A percentile compares a stretch with the other conserved stretches of the same genome.
Conservation (phyloP, 163 green algal species). For the Chlorella variabilis region DNA sequence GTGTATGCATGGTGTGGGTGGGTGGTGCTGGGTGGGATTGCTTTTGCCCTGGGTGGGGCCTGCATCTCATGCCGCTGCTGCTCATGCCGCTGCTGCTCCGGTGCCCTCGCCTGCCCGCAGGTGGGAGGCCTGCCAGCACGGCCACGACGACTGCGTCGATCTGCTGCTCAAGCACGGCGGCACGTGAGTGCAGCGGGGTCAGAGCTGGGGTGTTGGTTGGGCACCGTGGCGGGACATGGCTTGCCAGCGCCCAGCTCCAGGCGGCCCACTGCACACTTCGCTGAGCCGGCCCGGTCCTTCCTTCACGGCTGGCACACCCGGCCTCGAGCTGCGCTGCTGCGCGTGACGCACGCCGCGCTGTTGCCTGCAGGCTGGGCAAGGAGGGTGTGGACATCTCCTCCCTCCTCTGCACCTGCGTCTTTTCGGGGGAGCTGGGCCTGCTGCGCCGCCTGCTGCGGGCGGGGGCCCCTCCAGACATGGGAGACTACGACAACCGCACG, state of each 20-base stretch:
- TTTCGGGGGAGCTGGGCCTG: slow-evolving; percentile 54
- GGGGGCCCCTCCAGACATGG: slow-evolving; percentile 51
- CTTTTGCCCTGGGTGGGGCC: too few relatives aligned
- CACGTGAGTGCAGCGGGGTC: slow-evolving; percentile 1
- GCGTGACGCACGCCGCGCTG: too few relatives aligned
- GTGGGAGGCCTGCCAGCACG: slow-evolving; percentile 41
- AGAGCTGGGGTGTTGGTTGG: too few relatives aligned
- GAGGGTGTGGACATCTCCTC: slow-evolving; percentile 20
- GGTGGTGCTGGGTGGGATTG: not conserved
- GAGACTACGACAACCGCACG: slow-evolving; percentile 67
- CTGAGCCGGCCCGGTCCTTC: too few relatives aligned
- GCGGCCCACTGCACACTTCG: too few relatives aligned
- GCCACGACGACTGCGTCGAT: slow-evolving; percentile 33
- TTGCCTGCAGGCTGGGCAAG: slow-evolving; percentile 19
- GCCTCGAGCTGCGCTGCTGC: too few relatives aligned
- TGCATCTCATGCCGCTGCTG: not conserved
- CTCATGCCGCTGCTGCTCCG: not conserved
- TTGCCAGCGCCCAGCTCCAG: too few relatives aligned
- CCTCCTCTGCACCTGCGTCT: slow-evolving; percentile 45
- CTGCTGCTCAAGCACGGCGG: slow-evolving; percentile 7
- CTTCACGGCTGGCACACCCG: too few relatives aligned
- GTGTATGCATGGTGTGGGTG: not conserved
- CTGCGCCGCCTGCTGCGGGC: slow-evolving; percentile 59
- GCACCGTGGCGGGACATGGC: too few relatives aligned
- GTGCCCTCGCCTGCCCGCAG: not conserved